Evolutionary conservation across 257 asterid genomes (phyloP), one percentile per base, ranked within the genome.

Genomic region (Solanum verrucosum): DNA sequence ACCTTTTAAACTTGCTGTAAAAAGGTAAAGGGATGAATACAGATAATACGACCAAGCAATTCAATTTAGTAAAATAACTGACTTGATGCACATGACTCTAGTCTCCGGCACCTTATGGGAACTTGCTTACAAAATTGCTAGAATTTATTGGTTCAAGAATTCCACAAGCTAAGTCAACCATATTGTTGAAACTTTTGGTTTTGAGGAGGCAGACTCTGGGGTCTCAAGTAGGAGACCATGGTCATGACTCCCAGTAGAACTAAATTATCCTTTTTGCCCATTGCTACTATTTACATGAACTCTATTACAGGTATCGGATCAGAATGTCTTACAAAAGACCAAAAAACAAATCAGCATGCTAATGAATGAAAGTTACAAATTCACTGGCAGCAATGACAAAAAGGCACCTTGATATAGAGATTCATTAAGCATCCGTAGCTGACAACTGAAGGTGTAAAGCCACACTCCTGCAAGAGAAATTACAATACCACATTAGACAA

Each of bases 351-450:
- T 78, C 60, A 78, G 60, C 16, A 78, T 25, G 84, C 59, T 40
- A 40, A 25, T 37, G 23, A 77, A 40, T 27, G 60, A 1, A 42
- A 78, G 63, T n/a, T 25, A 25, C 84, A 78, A 78, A 42, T n/a
- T 13, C 6, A 25, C 15, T n/a, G 56, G 9, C 27, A 46, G 21
- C 2, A 29, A 14, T 46, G 85, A 81, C 18, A 46, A 81, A n/a
- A 81, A 5, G 27, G 27, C 93, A 96, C 99, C 99, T 97, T 97
- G 88, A 92, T 93, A 90, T 94, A 94, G 79, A 95, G 95, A 91
- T 97, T 97, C 87, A 97, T 94, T 90, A 96, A 98, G 78, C 99
- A 97, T 88, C 99, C 99, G 79, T 93, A 96, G 87, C 96, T 97
- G 92, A 96, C 78, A 72, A 97, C 90, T 29, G 98, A 93, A 90